Conservation (phyloP, 1,284 basidiomycete species). For the Pseudozyma sp. region DNA sequence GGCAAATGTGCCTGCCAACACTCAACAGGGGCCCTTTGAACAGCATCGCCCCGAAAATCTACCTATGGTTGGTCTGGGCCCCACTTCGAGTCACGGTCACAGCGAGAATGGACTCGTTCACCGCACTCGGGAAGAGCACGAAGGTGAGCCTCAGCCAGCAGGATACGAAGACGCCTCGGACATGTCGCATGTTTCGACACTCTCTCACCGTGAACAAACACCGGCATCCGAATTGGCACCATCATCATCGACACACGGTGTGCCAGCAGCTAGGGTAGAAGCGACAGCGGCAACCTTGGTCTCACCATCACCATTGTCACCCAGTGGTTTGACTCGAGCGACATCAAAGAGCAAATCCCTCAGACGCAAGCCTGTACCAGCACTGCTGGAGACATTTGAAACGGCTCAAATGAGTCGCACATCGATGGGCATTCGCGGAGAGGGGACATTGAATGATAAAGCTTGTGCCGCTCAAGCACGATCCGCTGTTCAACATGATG, state of each 20-base stretch:
- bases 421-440: neutral
- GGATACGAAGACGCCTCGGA: constrained; percentile 7
- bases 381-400: constrained; percentile 9
- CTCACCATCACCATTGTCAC: neutral
- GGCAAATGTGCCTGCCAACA: neutral
- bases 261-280: too few species aligned
- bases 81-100: neutral
- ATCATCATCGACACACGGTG: neutral
- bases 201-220: neutral
- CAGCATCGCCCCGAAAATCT: neutral
- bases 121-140: neutral
- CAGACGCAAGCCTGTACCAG: constrained; percentile 33
- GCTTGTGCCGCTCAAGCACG: too few species aligned
- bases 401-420: neutral
- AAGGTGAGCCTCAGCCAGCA: neutral
- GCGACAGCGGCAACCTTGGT: too few species aligned
- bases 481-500: too few species aligned
- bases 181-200: constrained; percentile 2
- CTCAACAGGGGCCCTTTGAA: neutral
- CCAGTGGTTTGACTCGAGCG: neutral
- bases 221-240: neutral
- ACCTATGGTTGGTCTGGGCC: neutral
- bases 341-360: constrained; percentile 7
- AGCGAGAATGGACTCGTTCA: neutral
- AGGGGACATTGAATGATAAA: too few species aligned